Evolutionary conservation across 495 filamentous ascomycete genomes (phyloP), one percentile per base, ranked within the genome.

Genomic region (Barbatosphaeria neglecta): DNA sequence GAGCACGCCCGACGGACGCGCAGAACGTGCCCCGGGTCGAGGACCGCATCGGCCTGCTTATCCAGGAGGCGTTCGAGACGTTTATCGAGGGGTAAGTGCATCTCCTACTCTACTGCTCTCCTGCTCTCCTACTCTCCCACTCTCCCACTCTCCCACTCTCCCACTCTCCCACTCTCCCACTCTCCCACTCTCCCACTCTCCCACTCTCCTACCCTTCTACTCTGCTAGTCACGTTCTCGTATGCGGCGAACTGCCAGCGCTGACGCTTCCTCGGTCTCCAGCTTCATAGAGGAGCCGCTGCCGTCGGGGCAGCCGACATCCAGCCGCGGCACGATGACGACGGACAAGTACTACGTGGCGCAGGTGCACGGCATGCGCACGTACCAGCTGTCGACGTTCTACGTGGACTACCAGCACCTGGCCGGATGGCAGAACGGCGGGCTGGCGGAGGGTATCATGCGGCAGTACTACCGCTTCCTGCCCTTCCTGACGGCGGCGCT

Each of bases 261-360:
- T n/a, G n/a, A n/a, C n/a, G n/a, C n/a, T n/a, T n/a, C n/a, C n/a
- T n/a, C n/a, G n/a, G n/a, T 31, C 37, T 16, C 37, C 50, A 89
- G 84, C 45, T 90, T 77, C 60, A 71, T 83, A 22, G 88, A 95
- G 55, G 84, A 92, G 20, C 81, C 83, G 4, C 69, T 73, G 4
- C 72, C 80, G 5, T 89, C 87, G 10, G 80, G 74, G 11, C 81
- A 83, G 10, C 86, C 84, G 1, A 75, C 80, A 0, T 90, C 88
- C 19, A 86, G 82, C 55, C 80, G 80, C 23, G 63, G 78, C 19
- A 82, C 81, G 19, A 92, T 78, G 18, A 82, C 81, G 19, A 92
- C 84, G 18, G 84, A 94, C 62, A 92, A 87, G 60, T 96, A 96
- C 71, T 99, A 99, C 64, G 77, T 99, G 53, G 87, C 87, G 16